Percentiles rank a stretch among this genome's conserved stretches.
These are phyloP conservation scores for Paracoccidioides brasiliensis DNA, from an alignment of 2,329 filamentous ascomycete genomes.

Conservation along the genomic window DNA sequence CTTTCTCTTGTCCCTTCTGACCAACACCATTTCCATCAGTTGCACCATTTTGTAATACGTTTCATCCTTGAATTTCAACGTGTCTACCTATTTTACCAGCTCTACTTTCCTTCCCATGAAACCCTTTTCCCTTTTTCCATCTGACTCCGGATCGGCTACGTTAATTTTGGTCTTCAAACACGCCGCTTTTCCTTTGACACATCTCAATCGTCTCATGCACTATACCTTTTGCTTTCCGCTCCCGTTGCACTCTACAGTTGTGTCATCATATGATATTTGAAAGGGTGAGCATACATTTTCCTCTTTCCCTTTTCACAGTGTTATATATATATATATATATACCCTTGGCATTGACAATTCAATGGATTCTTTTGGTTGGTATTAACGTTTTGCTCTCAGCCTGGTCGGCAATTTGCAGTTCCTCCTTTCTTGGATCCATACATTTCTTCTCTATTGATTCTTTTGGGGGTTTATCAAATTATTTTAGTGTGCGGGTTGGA, in stretches of 20 bases:
- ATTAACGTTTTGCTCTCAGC: neutral
- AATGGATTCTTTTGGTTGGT: too few species aligned
- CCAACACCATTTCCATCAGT: too few species aligned
- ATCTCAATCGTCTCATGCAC: neutral
- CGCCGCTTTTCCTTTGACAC: neutral
- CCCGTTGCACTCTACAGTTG: neutral
- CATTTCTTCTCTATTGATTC: neutral
- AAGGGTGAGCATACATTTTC: neutral
- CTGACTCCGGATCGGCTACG: too few species aligned
- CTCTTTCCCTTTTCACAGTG: neutral
- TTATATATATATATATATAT: neutral
- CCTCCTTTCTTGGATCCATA: neutral
- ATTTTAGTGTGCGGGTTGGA: too few species aligned
- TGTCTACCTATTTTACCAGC: too few species aligned
- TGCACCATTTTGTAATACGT: too few species aligned
- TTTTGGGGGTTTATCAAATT: neutral
- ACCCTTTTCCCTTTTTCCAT: neutral
- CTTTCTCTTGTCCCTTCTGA: too few species aligned
- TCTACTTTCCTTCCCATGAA: too few species aligned
- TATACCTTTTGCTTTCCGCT: neutral
- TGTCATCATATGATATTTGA: neutral
- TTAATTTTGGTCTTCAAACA: neutral
- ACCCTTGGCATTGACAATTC: too few species aligned
- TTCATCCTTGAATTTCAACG: too few species aligned
- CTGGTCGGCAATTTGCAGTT: neutral